Conservation (phyloP, 2,329 filamentous ascomycete genomes). For the Dothistroma septosporum region DNA sequence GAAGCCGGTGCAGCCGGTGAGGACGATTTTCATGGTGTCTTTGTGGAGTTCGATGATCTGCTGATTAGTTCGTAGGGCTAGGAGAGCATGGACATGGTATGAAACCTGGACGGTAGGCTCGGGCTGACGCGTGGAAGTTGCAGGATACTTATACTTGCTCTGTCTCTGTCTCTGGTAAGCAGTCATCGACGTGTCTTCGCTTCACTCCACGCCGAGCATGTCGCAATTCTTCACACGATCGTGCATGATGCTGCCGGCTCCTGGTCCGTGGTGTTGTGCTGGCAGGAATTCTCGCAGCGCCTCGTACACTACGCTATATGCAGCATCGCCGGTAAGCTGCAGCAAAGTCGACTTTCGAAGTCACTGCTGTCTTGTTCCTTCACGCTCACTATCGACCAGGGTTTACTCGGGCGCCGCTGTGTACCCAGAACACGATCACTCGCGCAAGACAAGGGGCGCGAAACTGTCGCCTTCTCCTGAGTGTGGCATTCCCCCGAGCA, state of each 20-base stretch:
- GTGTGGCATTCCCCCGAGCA: background rate
- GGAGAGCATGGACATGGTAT: background rate
- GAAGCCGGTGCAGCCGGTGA: constrained; percentile 57
- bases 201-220: background rate
- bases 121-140: background rate
- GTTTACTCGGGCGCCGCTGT: background rate
- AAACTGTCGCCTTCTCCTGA: background rate
- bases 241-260: background rate
- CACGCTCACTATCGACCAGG: background rate
- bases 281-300: background rate
- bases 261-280: background rate
- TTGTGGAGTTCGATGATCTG: background rate
- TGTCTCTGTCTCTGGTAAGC: too few species aligned
- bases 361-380: too few species aligned
- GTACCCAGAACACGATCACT: background rate
- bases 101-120: background rate
- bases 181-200: background rate
- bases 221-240: background rate
- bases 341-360: background rate
- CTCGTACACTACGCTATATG: background rate
- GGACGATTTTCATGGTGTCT: constrained; percentile 54
- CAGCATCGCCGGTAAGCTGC: constrained; percentile 6
- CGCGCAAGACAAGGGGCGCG: background rate
- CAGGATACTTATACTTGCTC: background rate
- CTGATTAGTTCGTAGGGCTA: background rate